These are phyloP conservation scores for Aphanomyces euteiches DNA, from an alignment of 352 stramenopile species.

Conservation along the genomic window DNA sequence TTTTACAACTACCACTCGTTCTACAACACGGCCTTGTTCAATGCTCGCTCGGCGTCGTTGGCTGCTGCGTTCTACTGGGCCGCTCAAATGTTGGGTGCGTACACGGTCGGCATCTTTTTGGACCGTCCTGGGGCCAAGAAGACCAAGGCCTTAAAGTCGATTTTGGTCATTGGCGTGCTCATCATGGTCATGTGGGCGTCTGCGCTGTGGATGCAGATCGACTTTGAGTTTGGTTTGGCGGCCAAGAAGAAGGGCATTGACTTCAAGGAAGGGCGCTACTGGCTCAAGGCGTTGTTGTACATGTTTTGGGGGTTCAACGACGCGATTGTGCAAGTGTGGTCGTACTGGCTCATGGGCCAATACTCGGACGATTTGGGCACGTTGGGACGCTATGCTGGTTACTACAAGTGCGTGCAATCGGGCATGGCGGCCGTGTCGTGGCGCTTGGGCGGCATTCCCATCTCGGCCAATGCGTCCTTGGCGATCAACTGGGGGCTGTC, in stretches of 20 bases:
- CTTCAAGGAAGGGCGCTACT: constrained; percentile 2
- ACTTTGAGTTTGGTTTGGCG: constrained; percentile 40
- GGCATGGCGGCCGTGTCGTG: constrained; percentile 40
- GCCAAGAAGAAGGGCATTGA: constrained; percentile 28
- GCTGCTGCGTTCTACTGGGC: constrained; percentile 45
- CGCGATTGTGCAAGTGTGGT: constrained; percentile 70
- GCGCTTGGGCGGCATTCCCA: constrained; percentile 37
- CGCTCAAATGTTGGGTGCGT: constrained; percentile 44
- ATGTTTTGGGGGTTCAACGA: constrained; percentile 67
- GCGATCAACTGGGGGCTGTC: constrained; percentile 41
- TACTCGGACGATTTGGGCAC: constrained; percentile 40
- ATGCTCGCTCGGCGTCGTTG: constrained; percentile 40
- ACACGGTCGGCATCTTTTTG: constrained; percentile 34
- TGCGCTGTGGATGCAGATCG: constrained; percentile 36
- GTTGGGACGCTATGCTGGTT: constrained; percentile 51
- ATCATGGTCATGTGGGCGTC: constrained; percentile 43
- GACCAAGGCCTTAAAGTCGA: constrained; percentile 15
- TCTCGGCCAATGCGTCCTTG: constrained; percentile 36
- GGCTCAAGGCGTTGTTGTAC: constrained; percentile 51
- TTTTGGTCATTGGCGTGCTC: constrained; percentile 33
- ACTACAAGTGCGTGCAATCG: constrained; percentile 68
- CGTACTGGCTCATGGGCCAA: constrained; percentile 73
- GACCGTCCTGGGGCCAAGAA: constrained; percentile 29
- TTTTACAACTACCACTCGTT: constrained; percentile 66
- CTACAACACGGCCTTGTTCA: constrained; percentile 48